A percentile compares a stretch with the other conserved stretches of the same genome.
phyloP scores from a whole-genome alignment of 2,329 filamentous ascomycete genomes.

The Pseudogymnoascus sp. region DNA sequence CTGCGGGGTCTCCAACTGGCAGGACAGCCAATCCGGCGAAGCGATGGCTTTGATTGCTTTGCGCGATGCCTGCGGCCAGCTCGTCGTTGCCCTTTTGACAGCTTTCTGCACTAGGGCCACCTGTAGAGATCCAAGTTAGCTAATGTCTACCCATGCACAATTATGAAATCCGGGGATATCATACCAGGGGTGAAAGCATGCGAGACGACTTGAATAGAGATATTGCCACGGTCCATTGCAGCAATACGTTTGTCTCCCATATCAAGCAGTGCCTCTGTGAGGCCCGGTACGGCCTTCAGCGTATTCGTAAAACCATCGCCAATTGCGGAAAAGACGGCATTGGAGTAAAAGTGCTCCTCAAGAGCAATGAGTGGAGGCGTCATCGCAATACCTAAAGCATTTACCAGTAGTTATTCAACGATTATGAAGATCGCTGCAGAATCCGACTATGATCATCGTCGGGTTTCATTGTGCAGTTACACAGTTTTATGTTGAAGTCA shows the following conservation, averaged over 20 bases:
- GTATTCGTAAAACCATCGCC: constrained; percentile 22
- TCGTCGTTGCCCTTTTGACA: constrained; percentile 24
- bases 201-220: constrained; percentile 23
- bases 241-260: constrained; percentile 17
- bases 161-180: background rate
- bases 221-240: constrained; percentile 19
- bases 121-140: background rate
- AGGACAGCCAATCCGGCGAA: constrained; percentile 35
- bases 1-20: constrained; percentile 30
- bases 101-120: background rate
- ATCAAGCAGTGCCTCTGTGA: constrained; percentile 8
- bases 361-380: constrained; percentile 29
- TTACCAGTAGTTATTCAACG: background rate
- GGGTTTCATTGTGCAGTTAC: background rate
- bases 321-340: constrained; percentile 1
- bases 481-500: background rate
- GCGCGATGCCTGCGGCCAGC: constrained; percentile 21
- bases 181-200: constrained; percentile 19
- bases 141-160: background rate
- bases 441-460: background rate
- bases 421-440: background rate
- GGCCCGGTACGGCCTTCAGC: constrained; percentile 9
- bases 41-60: constrained; percentile 24
- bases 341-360: constrained; percentile 29
- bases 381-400: background rate